phyloP scores from a whole-genome alignment of 108 stramenopile genomes.

The Nitzschia sp. region DNA sequence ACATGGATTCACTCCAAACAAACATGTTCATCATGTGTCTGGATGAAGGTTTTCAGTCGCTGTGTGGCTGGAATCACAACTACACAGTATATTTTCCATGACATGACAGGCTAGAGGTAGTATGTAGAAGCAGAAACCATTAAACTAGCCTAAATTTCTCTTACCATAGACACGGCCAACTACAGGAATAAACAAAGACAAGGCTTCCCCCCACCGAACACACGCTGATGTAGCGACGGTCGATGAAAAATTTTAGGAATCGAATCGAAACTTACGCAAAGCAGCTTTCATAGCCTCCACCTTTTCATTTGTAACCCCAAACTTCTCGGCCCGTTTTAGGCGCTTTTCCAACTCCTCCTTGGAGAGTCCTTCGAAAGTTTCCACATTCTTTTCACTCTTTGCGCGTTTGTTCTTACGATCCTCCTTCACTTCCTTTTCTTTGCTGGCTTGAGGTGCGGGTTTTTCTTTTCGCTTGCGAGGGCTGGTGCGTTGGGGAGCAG shows the following conservation, averaged over 20 bases:
- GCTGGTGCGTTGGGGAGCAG: background rate
- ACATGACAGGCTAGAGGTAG: too few relatives aligned
- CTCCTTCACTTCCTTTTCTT: constrained; percentile 20
- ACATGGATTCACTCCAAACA: too few relatives aligned
- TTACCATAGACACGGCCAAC: too few relatives aligned
- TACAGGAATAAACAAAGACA: too few relatives aligned
- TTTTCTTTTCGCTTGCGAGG: constrained; percentile 7
- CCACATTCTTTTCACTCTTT: constrained; percentile 25
- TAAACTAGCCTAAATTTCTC: too few relatives aligned
- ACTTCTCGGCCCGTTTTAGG: constrained; percentile 78
- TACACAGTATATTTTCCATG: too few relatives aligned
- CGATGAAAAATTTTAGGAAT: background rate
- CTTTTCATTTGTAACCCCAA: constrained; percentile 31
- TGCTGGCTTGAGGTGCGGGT: background rate
- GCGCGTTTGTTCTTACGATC: constrained; percentile 23
- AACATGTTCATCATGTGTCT: too few relatives aligned
- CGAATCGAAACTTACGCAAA: constrained; percentile 81
- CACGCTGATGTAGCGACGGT: too few relatives aligned
- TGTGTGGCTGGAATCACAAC: too few relatives aligned
- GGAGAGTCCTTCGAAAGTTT: constrained; percentile 47
- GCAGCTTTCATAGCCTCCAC: constrained; percentile 79
- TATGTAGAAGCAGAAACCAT: too few relatives aligned
- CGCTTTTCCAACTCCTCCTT: constrained; percentile 85
- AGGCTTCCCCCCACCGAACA: too few relatives aligned
- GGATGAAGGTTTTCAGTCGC: too few relatives aligned